A percentile compares a stretch with the other conserved stretches of the same genome.
Evolutionary conservation across 768 basidiomycete genomes (phyloP).

Genomic region (Phylloporus arenicola): DNA sequence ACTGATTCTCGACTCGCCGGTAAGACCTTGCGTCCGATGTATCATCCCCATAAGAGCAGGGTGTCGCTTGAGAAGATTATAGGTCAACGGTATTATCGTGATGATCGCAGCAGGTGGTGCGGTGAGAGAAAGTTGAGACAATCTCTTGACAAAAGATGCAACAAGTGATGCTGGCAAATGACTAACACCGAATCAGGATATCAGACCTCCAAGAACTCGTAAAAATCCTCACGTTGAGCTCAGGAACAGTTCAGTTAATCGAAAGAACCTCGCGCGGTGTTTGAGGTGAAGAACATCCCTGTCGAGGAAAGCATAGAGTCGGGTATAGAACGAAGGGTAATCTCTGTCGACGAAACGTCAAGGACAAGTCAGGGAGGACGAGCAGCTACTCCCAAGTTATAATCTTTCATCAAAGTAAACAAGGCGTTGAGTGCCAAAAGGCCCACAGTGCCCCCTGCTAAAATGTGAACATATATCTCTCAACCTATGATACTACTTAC

Average conservation of each 20-base stretch:
- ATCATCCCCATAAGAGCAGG: slow-evolving; percentile 92
- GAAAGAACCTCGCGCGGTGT: slow-evolving; percentile 92
- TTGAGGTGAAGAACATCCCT: slow-evolving; percentile 85
- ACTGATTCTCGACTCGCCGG: slow-evolving; percentile 27
- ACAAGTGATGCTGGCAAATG: slow-evolving; percentile 88
- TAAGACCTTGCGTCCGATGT: slow-evolving; percentile 51
- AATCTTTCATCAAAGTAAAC: slow-evolving; percentile 85
- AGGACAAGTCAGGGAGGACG: neutral
- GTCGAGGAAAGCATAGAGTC: slow-evolving; percentile 86
- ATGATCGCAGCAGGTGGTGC: slow-evolving; percentile 90
- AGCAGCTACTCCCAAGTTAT: slow-evolving; percentile 70
- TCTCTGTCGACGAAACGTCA: slow-evolving; percentile 50
- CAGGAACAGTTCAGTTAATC: slow-evolving; percentile 85
- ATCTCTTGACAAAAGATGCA: slow-evolving; percentile 90
- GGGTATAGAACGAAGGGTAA: slow-evolving; percentile 92
- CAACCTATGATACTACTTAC: slow-evolving; percentile 34
- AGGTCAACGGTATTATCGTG: slow-evolving; percentile 87
- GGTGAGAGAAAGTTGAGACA: slow-evolving; percentile 75
- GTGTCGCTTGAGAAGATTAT: slow-evolving; percentile 90
- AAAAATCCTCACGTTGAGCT: slow-evolving; percentile 73
- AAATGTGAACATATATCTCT: slow-evolving; percentile 1
- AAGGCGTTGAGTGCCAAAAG: slow-evolving; percentile 88
- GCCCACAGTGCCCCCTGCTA: slow-evolving; percentile 72
- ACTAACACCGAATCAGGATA: slow-evolving; percentile 34
- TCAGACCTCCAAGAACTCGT: neutral